These are phyloP conservation scores for Penicillium cataractarum DNA, from an alignment of 495 filamentous ascomycete genomes.

Conservation along the genomic window DNA sequence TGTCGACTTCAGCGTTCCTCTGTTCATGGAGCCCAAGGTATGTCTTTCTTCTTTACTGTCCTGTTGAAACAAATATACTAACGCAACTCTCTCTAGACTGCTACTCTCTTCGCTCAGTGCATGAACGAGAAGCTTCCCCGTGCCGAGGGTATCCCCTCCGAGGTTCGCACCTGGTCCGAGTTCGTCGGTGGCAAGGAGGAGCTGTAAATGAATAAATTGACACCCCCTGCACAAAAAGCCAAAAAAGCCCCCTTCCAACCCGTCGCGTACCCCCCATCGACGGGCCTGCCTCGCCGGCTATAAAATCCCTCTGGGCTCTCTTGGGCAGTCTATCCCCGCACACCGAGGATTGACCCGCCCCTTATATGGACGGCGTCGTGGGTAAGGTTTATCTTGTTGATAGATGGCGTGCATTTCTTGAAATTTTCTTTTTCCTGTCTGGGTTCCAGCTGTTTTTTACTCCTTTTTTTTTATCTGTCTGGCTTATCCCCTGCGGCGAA, in stretches of 20 bases:
- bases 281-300: constrained; percentile 3
- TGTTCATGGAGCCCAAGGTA: constrained; percentile 99
- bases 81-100: constrained; percentile 65
- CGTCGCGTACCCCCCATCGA: constrained; percentile 11
- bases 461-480: constrained; percentile 22
- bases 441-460: constrained; percentile 8
- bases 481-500: constrained; percentile 25
- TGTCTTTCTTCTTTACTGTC: constrained; percentile 29
- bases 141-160: constrained; percentile 77
- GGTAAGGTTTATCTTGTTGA: constrained; percentile 38
- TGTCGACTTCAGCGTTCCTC: constrained; percentile 94
- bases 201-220: constrained; percentile 58
- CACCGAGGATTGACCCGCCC: not conserved
- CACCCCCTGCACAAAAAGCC: constrained; percentile 25
- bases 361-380: constrained; percentile 30
- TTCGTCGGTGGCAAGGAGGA: constrained; percentile 92
- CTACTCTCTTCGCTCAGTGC: constrained; percentile 91
- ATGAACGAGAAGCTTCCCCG: constrained; percentile 93
- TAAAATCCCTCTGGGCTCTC: not conserved
- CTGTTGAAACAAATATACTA: not conserved
- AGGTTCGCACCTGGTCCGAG: constrained; percentile 92
- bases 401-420: constrained; percentile 37
- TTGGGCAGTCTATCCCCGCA: not conserved
- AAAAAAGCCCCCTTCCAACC: constrained; percentile 22
- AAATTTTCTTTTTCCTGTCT: not conserved